phyloP scores from a whole-genome alignment of 176 grass and related monocot species.

The Avena eriantha region DNA sequence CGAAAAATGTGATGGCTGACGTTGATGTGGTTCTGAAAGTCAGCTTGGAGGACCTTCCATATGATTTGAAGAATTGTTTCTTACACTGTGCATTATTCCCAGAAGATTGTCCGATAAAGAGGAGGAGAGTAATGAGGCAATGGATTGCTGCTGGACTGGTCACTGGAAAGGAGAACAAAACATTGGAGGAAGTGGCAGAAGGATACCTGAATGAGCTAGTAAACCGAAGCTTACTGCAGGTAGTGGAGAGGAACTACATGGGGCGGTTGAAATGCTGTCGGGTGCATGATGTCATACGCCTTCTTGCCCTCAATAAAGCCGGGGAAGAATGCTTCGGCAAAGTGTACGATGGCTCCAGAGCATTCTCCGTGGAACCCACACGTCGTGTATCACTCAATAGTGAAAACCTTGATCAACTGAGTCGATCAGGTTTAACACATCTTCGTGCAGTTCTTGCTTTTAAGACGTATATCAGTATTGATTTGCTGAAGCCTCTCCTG shows the following conservation, averaged over 20 bases:
- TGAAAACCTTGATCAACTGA: background rate
- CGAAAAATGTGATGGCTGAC: background rate
- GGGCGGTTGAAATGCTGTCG: slow-evolving; percentile 18
- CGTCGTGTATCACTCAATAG: slow-evolving; percentile 26
- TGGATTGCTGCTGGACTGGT: slow-evolving; percentile 37
- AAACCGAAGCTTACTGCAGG: slow-evolving; percentile 48
- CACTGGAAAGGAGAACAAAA: slow-evolving; percentile 8
- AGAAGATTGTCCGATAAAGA: background rate
- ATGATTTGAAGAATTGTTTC: slow-evolving; percentile 1
- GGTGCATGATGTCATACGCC: slow-evolving; percentile 25
- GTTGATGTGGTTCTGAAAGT: slow-evolving; percentile 1
- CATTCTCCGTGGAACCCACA: background rate
- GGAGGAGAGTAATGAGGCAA: background rate
- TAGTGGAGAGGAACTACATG: background rate
- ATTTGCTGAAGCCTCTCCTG: background rate
- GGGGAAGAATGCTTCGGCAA: slow-evolving; percentile 33
- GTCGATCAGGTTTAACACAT: background rate
- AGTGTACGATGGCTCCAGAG: background rate
- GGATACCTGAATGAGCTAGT: slow-evolving; percentile 48
- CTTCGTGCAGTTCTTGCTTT: slow-evolving; percentile 19
- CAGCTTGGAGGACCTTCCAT: background rate
- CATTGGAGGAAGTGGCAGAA: slow-evolving; percentile 54
- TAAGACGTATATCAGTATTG: background rate
- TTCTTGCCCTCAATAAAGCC: background rate
- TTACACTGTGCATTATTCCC: background rate